Base-by-base conservation (phyloP, 2,329 filamentous ascomycete species). In the Eurotiales sp. region DNA sequence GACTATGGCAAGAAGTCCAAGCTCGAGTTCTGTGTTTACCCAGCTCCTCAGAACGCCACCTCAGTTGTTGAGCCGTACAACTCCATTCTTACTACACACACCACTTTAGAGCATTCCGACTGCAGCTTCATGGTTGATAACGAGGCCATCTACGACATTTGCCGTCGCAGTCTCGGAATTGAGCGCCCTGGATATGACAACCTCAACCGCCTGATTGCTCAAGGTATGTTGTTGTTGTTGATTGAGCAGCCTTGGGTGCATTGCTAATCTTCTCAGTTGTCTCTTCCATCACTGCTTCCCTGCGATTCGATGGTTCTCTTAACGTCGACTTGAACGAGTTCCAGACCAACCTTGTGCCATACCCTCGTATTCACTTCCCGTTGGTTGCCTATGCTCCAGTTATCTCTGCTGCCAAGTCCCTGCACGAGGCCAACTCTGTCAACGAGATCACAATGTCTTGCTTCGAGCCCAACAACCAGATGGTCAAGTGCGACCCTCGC, bases 1-100 rank as follows among this genome's bases (percentile, higher is more conserved):
- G 93, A 99, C 78, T 99, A 96, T 72, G 92, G 93, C 81, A 99
- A 99, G 87, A 99, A 99, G 87, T 95, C 88, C 84, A 99, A 99
- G 86, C 84, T 99, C 59, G 93, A 99, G 78, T 99, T 99, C 83
- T 96, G 90, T 69, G 91, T 99, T 69, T 99, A 99, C 81, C 93
- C 93, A 68, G 91, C 93, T 63, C 93, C 93, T 55, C 91, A 96
- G 80, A 93, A 93, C 62, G 90, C 92, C 63, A 96, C 92, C 67
- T 95, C 93, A 40, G 92, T 99, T 56, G 93, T 99, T 59, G 93
- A 99, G 85, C 93, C 93, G 55, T 99, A 99, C 85, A 99, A 99
- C 85, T 96, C 93, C 47, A 96, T 97, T 71, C 85, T 99, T 62
- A 96, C 93, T 65, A 97, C 93, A 58, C 93, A 99, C 84, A 97